Evolutionary conservation across 768 basidiomycete species (phyloP), one percentile per base, ranked within the genome.

Genomic region (Fibroporia radiculosa): DNA sequence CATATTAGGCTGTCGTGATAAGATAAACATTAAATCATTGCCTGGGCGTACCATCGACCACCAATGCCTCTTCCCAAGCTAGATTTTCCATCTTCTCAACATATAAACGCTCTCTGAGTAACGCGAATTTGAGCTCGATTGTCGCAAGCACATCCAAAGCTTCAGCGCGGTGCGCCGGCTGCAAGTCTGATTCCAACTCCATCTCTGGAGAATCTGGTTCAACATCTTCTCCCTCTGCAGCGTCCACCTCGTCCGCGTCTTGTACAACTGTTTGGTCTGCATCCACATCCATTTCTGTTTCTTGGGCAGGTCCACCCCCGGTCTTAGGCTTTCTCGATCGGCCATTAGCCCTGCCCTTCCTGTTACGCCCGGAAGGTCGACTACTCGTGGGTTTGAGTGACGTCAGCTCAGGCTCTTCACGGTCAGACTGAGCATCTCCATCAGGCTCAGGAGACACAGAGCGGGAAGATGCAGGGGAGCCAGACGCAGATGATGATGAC

Each of bases 21-120:
- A 12, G 14, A 35, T 6, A 10, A 33, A 26, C 29, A 24, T 20
- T 18, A 67, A n/a, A n/a, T n/a, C n/a, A n/a, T n/a, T n/a, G n/a
- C n/a, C n/a, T n/a, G n/a, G n/a, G n/a, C 80, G 54, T 53, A 92
- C 93, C 87, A 33, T 82, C 75, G 23, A 76, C 69, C 19, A 98
- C 73, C 55, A 93, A 68, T 12, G 75, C 67, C 57, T 97, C 92
- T 62, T 98, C 95, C 78, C 82, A 84, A 26, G 87, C 84, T 6
- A 95, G 67, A 3, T 78, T 80, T 31, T 92, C 87, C 90, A 97
- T 92, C 61, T 93, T 87, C 66, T 98, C 95, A 16, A 97, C 72
- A 61, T 93, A 97, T 13, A 97, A 71, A 40, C 80, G 72, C 60
- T 97, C 93, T 37, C 95, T 68, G 45, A 97, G 63, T 25, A 85